Evolutionary conservation across 2,329 filamentous ascomycete genomes (phyloP), one percentile per base, ranked within the genome.

Genomic region (Drechmeria coniospora): DNA sequence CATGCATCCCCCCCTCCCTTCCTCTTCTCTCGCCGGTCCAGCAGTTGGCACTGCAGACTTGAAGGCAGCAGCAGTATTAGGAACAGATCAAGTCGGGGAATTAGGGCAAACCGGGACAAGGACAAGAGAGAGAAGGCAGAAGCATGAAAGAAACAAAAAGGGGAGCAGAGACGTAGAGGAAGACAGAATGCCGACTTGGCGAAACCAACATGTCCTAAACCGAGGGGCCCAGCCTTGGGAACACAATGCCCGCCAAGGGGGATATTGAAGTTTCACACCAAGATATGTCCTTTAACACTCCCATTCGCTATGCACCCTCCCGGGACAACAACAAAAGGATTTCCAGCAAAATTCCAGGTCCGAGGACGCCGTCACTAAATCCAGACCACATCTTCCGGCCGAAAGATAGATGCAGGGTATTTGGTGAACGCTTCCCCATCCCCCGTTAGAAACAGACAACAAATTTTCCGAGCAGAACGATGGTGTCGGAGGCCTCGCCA

Each of bases 261-360:
- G 40, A 44, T 39, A 43, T 40, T 41, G 39, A 36, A 42, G 35
- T 46, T 49, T 49, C 47, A 44, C 45, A 45, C 48, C 49, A 52
- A 50, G 44, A 39, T 47, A 49, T 47, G 50, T 42, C 52, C 45
- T 44, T 40, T n/a, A n/a, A 53, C 51, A 52, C 53, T 52, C 50
- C 51, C 50, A 49, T 49, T 53, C 53, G 54, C 54, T 57, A 57
- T 57, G 53, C 53, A 56, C 47, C 51, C 45, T 42, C 43, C 43
- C 48, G 37, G 40, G 47, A 50, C 45, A 48, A 48, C 44, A 50
- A 46, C n/a, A 47, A 48, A 44, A 44, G 5, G 10, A 11, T 50
- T 49, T 56, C 53, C 59, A 56, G 56, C 54, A 56, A 54, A 43
- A 47, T 45, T 40, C 39, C 47, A 44, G 41, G 34, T 39, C 37